Evolutionary conservation across 2,329 filamentous ascomycete species (phyloP).

Genomic region (Aspergillus bombycis): DNA sequence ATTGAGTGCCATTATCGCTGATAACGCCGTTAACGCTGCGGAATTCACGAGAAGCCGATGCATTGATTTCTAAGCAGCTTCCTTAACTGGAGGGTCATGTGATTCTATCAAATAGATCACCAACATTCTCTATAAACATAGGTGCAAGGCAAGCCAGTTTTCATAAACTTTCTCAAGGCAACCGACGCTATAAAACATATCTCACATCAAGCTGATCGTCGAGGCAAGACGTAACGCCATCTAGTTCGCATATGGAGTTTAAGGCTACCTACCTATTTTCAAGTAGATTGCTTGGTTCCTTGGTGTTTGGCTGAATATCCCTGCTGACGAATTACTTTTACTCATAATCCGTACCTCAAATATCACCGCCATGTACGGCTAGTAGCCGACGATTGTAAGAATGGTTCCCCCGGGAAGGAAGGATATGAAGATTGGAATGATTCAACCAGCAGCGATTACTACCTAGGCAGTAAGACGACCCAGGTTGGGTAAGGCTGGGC

Average conservation of each 20-base stretch:
- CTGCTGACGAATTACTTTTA: background rate
- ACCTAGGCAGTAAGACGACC: background rate
- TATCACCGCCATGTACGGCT: background rate
- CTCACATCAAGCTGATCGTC: background rate
- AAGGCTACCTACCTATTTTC: too few species aligned
- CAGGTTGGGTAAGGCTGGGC: background rate
- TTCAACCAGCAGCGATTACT: background rate
- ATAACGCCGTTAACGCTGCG: conserved; percentile 18
- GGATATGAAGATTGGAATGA: background rate
- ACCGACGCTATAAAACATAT: background rate
- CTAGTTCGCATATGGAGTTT: too few species aligned
- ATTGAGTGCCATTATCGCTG: conserved; percentile 15
- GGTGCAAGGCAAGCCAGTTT: background rate
- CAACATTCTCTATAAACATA: background rate
- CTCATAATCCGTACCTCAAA: background rate
- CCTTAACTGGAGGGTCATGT: conserved; percentile 14
- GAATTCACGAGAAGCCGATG: background rate
- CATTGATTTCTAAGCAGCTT: conserved; percentile 27
- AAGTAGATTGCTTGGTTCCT: too few species aligned
- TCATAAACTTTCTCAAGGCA: background rate
- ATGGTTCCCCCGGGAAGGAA: background rate
- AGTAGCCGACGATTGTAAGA: background rate
- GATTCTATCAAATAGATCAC: background rate
- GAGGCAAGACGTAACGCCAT: background rate
- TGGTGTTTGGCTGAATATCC: too few species aligned